Conservation (phyloP, 2,329 filamentous ascomycete species). For the Xylariales sp. region DNA sequence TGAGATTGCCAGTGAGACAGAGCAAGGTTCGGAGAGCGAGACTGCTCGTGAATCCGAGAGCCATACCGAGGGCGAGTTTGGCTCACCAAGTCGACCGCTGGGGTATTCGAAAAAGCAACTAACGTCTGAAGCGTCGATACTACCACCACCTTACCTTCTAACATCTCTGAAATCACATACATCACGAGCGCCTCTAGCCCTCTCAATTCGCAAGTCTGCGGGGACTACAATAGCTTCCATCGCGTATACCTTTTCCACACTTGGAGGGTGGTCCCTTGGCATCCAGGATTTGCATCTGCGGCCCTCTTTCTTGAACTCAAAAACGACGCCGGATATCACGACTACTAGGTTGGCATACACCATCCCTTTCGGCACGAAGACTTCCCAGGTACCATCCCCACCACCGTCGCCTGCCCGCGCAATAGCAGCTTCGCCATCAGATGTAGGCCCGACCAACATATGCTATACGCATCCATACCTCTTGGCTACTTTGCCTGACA, state of each 20-base stretch:
- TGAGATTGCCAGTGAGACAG: slow-evolving; percentile 7
- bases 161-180: slow-evolving; percentile 78
- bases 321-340: slow-evolving; percentile 26
- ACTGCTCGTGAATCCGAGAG: slow-evolving; percentile 4
- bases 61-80: slow-evolving; percentile 7
- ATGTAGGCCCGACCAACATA: slow-evolving; percentile 52
- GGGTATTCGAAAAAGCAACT: neutral
- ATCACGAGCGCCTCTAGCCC: slow-evolving; percentile 69
- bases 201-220: slow-evolving; percentile 71
- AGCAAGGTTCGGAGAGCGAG: slow-evolving; percentile 5
- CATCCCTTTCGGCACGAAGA: slow-evolving; percentile 22
- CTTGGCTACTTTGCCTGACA: slow-evolving; percentile 77
- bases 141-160: slow-evolving; percentile 53
- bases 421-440: slow-evolving; percentile 5
- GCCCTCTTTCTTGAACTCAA: slow-evolving; percentile 20
- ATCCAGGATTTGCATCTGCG: slow-evolving; percentile 80
- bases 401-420: slow-evolving; percentile 20
- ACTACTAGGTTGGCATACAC: slow-evolving; percentile 38
- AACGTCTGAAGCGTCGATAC: slow-evolving; percentile 1
- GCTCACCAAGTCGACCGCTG: neutral
- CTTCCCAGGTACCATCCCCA: slow-evolving; percentile 14
- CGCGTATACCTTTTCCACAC: slow-evolving; percentile 76
- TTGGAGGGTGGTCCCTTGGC: slow-evolving; percentile 81
- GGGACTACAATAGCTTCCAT: slow-evolving; percentile 72
- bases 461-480: slow-evolving; percentile 81